phyloP scores from a whole-genome alignment of 2,329 filamentous ascomycete species.

The Aspergillus sp. region DNA sequence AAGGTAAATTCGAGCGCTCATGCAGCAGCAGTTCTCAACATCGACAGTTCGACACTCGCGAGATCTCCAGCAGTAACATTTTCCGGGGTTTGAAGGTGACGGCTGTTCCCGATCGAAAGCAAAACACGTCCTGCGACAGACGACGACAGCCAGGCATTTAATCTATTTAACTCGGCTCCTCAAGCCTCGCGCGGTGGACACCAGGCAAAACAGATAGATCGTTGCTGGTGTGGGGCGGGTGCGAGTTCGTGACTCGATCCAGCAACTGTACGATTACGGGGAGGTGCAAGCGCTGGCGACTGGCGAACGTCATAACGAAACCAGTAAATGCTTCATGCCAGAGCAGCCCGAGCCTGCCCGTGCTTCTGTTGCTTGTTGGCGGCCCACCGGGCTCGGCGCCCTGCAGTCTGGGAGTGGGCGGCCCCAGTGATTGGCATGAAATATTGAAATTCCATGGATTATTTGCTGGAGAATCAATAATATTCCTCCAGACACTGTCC shows the following conservation, averaged over 20 bases:
- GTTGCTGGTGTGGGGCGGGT: slow-evolving; percentile 13
- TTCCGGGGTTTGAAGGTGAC: neutral
- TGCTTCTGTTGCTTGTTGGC: slow-evolving; percentile 8
- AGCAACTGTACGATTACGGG: slow-evolving; percentile 1
- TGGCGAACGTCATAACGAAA: slow-evolving; percentile 17
- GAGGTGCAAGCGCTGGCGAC: neutral
- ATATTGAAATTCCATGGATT: neutral
- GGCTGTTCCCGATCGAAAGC: neutral
- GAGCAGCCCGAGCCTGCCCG: neutral
- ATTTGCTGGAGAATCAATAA: neutral
- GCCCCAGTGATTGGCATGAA: slow-evolving; percentile 2
- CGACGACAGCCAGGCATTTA: slow-evolving; percentile 14
- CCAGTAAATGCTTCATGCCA: slow-evolving; percentile 18
- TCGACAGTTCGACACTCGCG: neutral
- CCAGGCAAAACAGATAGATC: slow-evolving; percentile 12
- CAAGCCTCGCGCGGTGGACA: slow-evolving; percentile 7
- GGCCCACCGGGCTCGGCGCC: slow-evolving; percentile 9
- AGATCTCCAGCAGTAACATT: neutral
- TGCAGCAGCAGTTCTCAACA: neutral
- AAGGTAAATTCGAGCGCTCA: neutral
- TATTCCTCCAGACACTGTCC: neutral
- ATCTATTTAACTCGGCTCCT: slow-evolving; percentile 15
- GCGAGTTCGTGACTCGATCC: slow-evolving; percentile 6
- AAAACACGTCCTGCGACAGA: neutral
- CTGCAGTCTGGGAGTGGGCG: slow-evolving; percentile 3